Base-by-base conservation (phyloP, 169 alveolate genomes). In the Theileria parva region DNA sequence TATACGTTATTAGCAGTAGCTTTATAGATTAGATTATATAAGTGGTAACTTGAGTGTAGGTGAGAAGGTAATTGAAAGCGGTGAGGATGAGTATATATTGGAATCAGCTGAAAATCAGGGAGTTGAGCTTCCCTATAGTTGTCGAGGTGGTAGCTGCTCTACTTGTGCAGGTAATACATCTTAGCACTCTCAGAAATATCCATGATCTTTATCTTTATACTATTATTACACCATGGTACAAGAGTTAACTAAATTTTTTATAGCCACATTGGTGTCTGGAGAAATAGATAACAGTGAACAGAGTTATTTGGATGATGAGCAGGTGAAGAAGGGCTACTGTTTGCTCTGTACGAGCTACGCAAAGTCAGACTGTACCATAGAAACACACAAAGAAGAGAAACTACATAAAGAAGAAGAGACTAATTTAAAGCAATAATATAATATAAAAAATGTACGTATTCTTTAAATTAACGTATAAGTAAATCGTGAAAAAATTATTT, bases 121-220 rank as follows among this genome's bases (percentile, higher is more conserved):
- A 17, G 79, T 93, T n/a, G 96, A 93, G 37, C 88, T 93, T 55
- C 96, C 96, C 21, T 93, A 92, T 80, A 92, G 95, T 53, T 93
- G 96, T 73, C 80, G 96, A 15, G 95, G 95, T 0, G 96, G 96
- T 15, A 88, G 95, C 63, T 93, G 96, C 87, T 92, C 95, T 48
- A 93, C 96, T 19, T 93, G 96, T 75, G 94, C 95, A 34, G 86
- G 91, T 83, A 73, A 3, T 27, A 23, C 37, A 13, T 4, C 1
- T 27, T n/a, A 37, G 1, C 6, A 23, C 1, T 0, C 44, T 15
- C 1, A 57, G 8, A 21, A 57, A 6, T 21, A 11, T 48, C 37
- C 11, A 0, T 59, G 2, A 59, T 59, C 37, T 15, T 59, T 59
- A 11, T 59, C 0, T 59, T 59, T 15, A 25, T 57, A 71, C 30